These are phyloP conservation scores for Pichia scutulata DNA, from an alignment of 805 yeast species.

Conservation along the genomic window DNA sequence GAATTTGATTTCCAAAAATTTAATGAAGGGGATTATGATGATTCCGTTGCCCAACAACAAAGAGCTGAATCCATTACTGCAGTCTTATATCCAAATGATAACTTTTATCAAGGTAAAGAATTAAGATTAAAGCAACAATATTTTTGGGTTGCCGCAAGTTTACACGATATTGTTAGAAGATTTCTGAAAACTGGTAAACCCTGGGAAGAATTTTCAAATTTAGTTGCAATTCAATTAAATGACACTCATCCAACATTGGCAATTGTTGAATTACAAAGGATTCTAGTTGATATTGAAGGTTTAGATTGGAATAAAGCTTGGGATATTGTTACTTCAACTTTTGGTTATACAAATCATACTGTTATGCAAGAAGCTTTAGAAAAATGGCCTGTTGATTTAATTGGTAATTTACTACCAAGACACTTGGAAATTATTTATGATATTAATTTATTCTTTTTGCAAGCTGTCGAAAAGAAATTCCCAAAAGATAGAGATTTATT, in stretches of 20 bases:
- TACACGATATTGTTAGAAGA: constrained; percentile 84
- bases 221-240: constrained; percentile 85
- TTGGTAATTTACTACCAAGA: constrained; percentile 77
- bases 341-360: constrained; percentile 92
- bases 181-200: constrained; percentile 70
- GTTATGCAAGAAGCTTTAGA: constrained; percentile 93
- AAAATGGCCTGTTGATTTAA: constrained; percentile 85
- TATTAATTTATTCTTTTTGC: constrained; percentile 71
- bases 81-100: constrained; percentile 89
- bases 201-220: constrained; percentile 79
- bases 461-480: constrained; percentile 65
- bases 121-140: constrained; percentile 90
- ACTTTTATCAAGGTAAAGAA: constrained; percentile 85
- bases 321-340: constrained; percentile 70
- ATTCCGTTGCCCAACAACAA: constrained; percentile 78
- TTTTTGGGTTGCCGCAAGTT: constrained; percentile 94
- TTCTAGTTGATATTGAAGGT: constrained; percentile 76
- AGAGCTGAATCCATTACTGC: constrained; percentile 89
- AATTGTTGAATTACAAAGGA: constrained; percentile 80
- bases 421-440: constrained; percentile 87
- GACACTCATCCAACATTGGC: constrained; percentile 95
- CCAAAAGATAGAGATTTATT: constrained; percentile 66
- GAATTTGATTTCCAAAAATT: constrained; percentile 89
- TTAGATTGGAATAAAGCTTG: constrained; percentile 81
- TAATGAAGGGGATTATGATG: constrained; percentile 83